Evolutionary conservation across 2,329 filamentous ascomycete species (phyloP).

Genomic region (Pseudophaeomoniella oleicola): DNA sequence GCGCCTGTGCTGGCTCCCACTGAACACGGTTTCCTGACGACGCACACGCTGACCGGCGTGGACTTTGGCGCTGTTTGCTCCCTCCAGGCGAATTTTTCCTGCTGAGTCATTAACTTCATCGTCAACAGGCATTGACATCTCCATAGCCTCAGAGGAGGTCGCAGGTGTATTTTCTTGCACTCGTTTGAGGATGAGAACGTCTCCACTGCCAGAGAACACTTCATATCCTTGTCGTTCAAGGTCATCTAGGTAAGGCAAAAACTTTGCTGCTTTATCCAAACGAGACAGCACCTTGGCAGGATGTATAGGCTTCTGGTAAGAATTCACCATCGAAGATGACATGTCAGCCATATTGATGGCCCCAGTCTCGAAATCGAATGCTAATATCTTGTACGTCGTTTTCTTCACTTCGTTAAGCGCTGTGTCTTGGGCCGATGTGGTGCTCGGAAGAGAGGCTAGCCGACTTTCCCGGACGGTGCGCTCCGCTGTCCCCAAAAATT

Average conservation of each 20-base stretch:
- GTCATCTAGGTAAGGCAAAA: constrained; percentile 22
- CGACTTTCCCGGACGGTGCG: too few relatives aligned
- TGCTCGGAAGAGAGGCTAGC: too few relatives aligned
- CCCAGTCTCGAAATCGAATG: constrained; percentile 19
- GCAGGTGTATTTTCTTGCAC: not conserved
- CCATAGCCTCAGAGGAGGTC: not conserved
- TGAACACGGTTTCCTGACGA: not conserved
- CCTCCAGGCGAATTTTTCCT: not conserved
- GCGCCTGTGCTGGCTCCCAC: not conserved
- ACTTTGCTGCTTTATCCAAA: constrained; percentile 25
- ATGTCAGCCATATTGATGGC: constrained; percentile 18
- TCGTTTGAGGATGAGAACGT: constrained; percentile 26
- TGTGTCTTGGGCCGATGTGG: too few relatives aligned
- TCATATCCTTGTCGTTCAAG: constrained; percentile 26
- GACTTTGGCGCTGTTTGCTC: not conserved
- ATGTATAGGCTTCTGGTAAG: constrained; percentile 11
- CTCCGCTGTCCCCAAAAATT: too few relatives aligned
- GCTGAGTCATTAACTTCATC: not conserved
- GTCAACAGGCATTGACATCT: not conserved
- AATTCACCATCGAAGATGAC: constrained; percentile 15
- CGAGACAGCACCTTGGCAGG: constrained; percentile 21
- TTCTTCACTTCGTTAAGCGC: too few relatives aligned
- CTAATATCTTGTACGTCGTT: constrained; percentile 23
- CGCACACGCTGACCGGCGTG: not conserved
- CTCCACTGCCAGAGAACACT: constrained; percentile 24